Percentiles rank a stretch among this genome's conserved stretches.
Conservation (phyloP, 2,329 filamentous ascomycete species). For the Verticillium isaacii region DNA sequence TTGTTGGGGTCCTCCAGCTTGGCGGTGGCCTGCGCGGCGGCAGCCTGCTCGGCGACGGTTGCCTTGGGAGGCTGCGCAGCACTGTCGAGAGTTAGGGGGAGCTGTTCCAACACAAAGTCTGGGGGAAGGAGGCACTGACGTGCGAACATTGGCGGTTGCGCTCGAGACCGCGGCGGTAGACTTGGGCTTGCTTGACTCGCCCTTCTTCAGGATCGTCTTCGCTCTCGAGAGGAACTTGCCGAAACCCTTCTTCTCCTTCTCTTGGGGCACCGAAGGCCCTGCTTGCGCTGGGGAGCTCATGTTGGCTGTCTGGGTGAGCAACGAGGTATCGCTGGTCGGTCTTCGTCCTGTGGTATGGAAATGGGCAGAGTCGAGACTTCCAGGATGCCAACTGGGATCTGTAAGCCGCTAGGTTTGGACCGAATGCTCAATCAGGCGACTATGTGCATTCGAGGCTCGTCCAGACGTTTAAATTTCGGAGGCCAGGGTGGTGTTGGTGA, state of each 20-base stretch:
- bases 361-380: neutral
- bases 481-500: neutral
- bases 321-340: neutral
- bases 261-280: conserved; percentile 25
- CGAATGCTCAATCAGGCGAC: neutral
- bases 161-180: conserved; percentile 7
- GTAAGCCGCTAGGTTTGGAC: neutral
- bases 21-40: neutral
- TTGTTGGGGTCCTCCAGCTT: conserved; percentile 19
- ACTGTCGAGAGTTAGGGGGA: neutral
- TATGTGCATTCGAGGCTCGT: neutral
- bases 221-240: conserved; percentile 42
- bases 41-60: conserved; percentile 3
- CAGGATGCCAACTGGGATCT: neutral
- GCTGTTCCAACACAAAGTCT: neutral
- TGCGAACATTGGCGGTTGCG: neutral
- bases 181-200: conserved; percentile 22
- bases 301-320: conserved; percentile 3
- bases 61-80: neutral
- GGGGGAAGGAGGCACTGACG: neutral
- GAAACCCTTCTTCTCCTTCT: conserved; percentile 40
- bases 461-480: neutral
- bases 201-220: conserved; percentile 45
- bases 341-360: neutral
- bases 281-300: conserved; percentile 40